These are phyloP conservation scores for Dissophora globulifera DNA, from an alignment of 192 early-diverging fungal genomes.

Conservation along the genomic window DNA sequence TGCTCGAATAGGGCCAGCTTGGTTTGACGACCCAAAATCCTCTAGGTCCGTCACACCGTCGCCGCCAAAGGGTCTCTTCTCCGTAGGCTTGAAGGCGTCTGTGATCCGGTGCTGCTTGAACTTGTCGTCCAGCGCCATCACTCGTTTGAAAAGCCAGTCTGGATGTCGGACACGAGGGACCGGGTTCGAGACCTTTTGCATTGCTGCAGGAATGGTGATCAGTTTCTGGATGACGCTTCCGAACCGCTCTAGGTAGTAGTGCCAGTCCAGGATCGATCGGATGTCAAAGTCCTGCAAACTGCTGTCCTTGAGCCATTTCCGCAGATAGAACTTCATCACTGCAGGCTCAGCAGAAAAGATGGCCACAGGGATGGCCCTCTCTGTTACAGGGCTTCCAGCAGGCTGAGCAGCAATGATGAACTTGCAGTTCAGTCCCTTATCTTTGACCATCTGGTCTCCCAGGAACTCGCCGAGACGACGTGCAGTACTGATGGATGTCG, in stretches of 20 bases:
- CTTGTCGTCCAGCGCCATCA: conserved; percentile 80
- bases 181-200: conserved; percentile 95
- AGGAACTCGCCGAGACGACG: conserved; percentile 95
- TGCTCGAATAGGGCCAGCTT: background rate
- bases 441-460: conserved; percentile 98
- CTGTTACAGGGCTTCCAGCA: conserved; percentile 83
- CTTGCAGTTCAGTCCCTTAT: conserved; percentile 94
- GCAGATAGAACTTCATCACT: conserved; percentile 81
- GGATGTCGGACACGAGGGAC: conserved; percentile 93
- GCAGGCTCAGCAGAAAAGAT: conserved; percentile 90
- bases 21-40: conserved; percentile 58
- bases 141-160: conserved; percentile 91
- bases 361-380: conserved; percentile 94
- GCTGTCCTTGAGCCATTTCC: conserved; percentile 93
- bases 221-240: conserved; percentile 95
- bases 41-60: conserved; percentile 65
- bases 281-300: conserved; percentile 84
- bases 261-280: conserved; percentile 94
- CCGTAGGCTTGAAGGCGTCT: conserved; percentile 76
- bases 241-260: conserved; percentile 97
- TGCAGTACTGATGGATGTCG: conserved; percentile 95
- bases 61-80: conserved; percentile 37
- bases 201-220: conserved; percentile 98
- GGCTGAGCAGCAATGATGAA: conserved; percentile 94
- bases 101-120: conserved; percentile 88